Percentiles rank a stretch among this genome's conserved stretches.
Conservation (phyloP, 2,329 filamentous ascomycete species). For the Scortechinia acanthostroma region DNA sequence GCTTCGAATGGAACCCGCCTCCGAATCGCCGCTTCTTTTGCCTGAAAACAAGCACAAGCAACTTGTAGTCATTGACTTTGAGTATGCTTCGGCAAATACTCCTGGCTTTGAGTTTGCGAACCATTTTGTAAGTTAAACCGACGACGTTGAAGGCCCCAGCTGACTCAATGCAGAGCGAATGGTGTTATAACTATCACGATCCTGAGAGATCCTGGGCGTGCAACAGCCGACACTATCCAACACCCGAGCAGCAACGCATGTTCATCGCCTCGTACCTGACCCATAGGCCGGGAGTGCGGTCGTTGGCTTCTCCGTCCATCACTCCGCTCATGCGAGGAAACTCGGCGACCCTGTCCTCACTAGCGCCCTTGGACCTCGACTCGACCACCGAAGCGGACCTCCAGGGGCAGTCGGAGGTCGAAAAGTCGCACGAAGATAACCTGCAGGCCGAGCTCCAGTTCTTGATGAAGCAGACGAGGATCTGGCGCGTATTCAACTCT, state of each 20-base stretch:
- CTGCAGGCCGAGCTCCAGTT: constrained; percentile 59
- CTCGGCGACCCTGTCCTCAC: constrained; percentile 63
- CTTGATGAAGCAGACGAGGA: constrained; percentile 69
- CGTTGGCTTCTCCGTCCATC: background rate
- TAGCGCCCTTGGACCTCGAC: too few species aligned
- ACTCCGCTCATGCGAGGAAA: constrained; percentile 32
- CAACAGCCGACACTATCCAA: constrained; percentile 52
- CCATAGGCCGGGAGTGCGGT: constrained; percentile 37
- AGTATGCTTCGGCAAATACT: constrained; percentile 66
- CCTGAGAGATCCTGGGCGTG: constrained; percentile 41
- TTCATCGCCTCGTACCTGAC: constrained; percentile 62
- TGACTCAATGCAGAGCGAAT: constrained; percentile 41
- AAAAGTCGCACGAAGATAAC: constrained; percentile 51
- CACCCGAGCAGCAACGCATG: constrained; percentile 51
- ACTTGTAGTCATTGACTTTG: constrained; percentile 70
- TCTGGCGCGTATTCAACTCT: constrained; percentile 84
- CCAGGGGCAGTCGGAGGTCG: constrained; percentile 53
- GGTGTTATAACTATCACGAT: constrained; percentile 73
- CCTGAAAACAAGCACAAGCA: constrained; percentile 69
- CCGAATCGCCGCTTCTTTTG: constrained; percentile 55
- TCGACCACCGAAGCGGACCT: too few species aligned
- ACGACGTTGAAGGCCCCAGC: background rate
- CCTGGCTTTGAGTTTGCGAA: constrained; percentile 69
- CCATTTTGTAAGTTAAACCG: constrained; percentile 40
- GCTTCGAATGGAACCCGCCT: constrained; percentile 35